These are phyloP conservation scores for Alternaria sp. DNA, from an alignment of 2,329 filamentous ascomycete species.

Conservation along the genomic window DNA sequence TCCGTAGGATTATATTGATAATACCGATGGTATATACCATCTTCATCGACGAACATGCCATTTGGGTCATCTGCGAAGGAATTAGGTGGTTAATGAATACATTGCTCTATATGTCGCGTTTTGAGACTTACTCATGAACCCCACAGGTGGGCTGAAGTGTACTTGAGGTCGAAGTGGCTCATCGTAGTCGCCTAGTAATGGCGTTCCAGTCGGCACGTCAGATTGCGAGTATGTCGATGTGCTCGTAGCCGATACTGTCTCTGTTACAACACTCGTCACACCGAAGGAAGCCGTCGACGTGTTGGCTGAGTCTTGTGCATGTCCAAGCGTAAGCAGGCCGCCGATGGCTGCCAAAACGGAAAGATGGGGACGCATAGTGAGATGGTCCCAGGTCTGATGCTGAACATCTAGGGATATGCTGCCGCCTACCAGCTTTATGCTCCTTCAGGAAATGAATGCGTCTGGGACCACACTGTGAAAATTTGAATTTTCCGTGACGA, in stretches of 20 bases:
- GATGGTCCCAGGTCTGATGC: not conserved
- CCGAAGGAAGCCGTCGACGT: not conserved
- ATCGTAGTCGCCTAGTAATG: constrained; percentile 54
- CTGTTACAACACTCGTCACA: not conserved
- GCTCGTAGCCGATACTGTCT: not conserved
- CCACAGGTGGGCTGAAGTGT: constrained; percentile 63
- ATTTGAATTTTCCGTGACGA: constrained; percentile 3
- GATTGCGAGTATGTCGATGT: constrained; percentile 35
- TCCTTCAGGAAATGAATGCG: not conserved
- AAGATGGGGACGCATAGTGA: constrained; percentile 10
- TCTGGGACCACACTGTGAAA: not conserved
- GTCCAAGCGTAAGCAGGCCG: constrained; percentile 5
- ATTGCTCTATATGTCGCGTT: not conserved
- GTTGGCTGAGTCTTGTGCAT: constrained; percentile 4
- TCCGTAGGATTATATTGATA: constrained; percentile 68
- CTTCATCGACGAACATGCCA: constrained; percentile 66
- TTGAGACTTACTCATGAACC: constrained; percentile 54
- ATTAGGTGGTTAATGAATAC: not conserved
- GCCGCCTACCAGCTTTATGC: not conserved
- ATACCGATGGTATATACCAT: constrained; percentile 69
- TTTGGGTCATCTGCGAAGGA: constrained; percentile 63
- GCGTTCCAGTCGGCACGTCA: constrained; percentile 44
- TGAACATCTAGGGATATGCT: not conserved
- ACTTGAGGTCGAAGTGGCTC: constrained; percentile 60
- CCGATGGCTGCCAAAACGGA: constrained; percentile 8